A percentile compares a stretch with the other conserved stretches of the same genome.
phyloP scores from a whole-genome alignment of 805 yeast genomes.

The Saccharomycopsis synnaedendra region DNA sequence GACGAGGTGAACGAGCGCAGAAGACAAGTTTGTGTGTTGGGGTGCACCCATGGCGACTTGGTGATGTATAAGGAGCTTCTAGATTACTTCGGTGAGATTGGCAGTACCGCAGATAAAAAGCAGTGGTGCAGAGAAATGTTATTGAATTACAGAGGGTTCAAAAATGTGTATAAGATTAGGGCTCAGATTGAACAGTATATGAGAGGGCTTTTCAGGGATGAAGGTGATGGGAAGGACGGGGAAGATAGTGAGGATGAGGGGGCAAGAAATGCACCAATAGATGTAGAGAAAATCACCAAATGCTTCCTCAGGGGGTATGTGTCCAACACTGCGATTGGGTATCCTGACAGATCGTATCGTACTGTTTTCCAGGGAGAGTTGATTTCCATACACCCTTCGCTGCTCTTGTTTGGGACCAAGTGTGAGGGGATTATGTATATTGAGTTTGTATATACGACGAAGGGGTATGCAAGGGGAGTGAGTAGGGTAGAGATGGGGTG shows the following conservation, averaged over 20 bases:
- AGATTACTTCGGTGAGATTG: constrained; percentile 38
- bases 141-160: constrained; percentile 68
- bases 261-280: constrained; percentile 24
- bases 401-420: constrained; percentile 70
- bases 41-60: constrained; percentile 72
- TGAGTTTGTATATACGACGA: constrained; percentile 86
- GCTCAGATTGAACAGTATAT: constrained; percentile 66
- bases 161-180: constrained; percentile 64
- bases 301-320: constrained; percentile 76
- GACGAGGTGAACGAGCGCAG: constrained; percentile 78
- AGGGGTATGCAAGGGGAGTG: constrained; percentile 88
- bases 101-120: constrained; percentile 42
- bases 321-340: constrained; percentile 85
- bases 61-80: constrained; percentile 71
- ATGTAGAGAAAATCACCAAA: constrained; percentile 51
- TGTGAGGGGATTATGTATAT: constrained; percentile 87
- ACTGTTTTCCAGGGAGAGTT: constrained; percentile 79
- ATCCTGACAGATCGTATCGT: constrained; percentile 88
- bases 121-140: constrained; percentile 79
- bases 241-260: constrained; percentile 15
- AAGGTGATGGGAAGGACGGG: constrained; percentile 17
- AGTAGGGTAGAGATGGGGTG: constrained; percentile 71
- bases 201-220: constrained; percentile 30
- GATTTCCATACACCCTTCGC: constrained; percentile 84
- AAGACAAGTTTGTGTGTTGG: constrained; percentile 55